Percentiles rank a stretch among this genome's conserved stretches.
Evolutionary conservation across 345 rosid genomes (phyloP).

Genomic region (Theobroma cacao): DNA sequence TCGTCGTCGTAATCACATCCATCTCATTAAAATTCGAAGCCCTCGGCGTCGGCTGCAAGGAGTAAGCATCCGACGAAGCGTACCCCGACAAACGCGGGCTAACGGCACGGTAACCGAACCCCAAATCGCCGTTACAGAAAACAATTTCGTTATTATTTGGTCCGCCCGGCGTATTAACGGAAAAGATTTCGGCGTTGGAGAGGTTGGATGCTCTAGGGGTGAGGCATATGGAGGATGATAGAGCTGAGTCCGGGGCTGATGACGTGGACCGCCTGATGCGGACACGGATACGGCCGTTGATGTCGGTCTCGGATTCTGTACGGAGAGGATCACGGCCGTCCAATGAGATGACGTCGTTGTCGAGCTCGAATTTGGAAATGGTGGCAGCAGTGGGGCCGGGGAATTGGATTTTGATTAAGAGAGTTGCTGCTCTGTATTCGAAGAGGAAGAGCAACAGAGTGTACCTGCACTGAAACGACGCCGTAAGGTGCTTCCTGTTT

Average conservation of each 20-base stretch:
- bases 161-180: conserved; percentile 44
- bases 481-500: neutral
- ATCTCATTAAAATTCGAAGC: conserved; percentile 53
- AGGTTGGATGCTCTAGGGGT: conserved; percentile 57
- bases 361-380: conserved; percentile 44
- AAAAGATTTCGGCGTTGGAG: conserved; percentile 49
- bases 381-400: conserved; percentile 42
- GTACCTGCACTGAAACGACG: conserved; percentile 35
- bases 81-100: conserved; percentile 65
- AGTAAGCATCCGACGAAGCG: conserved; percentile 79
- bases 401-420: conserved; percentile 38
- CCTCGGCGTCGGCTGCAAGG: conserved; percentile 53
- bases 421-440: conserved; percentile 49
- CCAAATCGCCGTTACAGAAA: conserved; percentile 48
- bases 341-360: conserved; percentile 47
- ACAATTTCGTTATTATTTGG: conserved; percentile 39
- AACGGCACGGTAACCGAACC: conserved; percentile 51
- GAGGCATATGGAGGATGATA: conserved; percentile 43
- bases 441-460: conserved; percentile 47
- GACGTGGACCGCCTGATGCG: conserved; percentile 53
- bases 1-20: conserved; percentile 27
- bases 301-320: conserved; percentile 47
- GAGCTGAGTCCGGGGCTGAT: conserved; percentile 46
- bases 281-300: conserved; percentile 38
- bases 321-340: conserved; percentile 50